Evolutionary conservation across 495 filamentous ascomycete genomes (phyloP).

Genomic region (Letharia columbiana): DNA sequence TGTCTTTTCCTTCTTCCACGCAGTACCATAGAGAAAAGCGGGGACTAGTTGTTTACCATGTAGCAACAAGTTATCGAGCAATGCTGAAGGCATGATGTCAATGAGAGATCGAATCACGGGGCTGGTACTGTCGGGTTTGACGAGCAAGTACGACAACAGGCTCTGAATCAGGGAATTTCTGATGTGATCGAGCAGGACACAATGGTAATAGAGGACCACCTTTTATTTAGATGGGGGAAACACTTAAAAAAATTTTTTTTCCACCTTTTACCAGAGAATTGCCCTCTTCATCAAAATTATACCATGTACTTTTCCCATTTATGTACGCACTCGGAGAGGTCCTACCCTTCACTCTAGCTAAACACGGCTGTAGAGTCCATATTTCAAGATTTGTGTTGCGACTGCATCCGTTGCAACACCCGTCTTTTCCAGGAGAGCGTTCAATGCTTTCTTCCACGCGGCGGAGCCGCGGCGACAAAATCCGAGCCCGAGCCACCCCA

Average conservation of each 20-base stretch:
- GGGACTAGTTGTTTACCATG: constrained; percentile 8
- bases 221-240: no score
- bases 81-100: constrained; percentile 10
- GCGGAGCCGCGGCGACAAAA: no score
- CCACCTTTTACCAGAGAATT: neutral
- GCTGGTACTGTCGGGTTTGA: neutral
- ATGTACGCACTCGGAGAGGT: neutral
- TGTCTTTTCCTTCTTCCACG: constrained; percentile 75
- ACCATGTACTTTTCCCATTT: neutral
- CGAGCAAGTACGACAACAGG: neutral
- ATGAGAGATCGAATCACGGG: neutral
- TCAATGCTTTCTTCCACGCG: no score
- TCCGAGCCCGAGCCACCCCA: neutral
- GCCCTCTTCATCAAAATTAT: no score
- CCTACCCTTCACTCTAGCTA: neutral
- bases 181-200: neutral
- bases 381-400: neutral
- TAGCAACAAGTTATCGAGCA: constrained; percentile 5
- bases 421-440: neutral
- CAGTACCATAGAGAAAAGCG: constrained; percentile 66
- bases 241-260: no score
- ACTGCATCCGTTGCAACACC: neutral
- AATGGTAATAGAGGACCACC: neutral
- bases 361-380: neutral
- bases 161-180: neutral